Evolutionary conservation across 2,329 filamentous ascomycete genomes (phyloP), one percentile per base, ranked within the genome.

Genomic region (Cephalotrichum gorgonifer): DNA sequence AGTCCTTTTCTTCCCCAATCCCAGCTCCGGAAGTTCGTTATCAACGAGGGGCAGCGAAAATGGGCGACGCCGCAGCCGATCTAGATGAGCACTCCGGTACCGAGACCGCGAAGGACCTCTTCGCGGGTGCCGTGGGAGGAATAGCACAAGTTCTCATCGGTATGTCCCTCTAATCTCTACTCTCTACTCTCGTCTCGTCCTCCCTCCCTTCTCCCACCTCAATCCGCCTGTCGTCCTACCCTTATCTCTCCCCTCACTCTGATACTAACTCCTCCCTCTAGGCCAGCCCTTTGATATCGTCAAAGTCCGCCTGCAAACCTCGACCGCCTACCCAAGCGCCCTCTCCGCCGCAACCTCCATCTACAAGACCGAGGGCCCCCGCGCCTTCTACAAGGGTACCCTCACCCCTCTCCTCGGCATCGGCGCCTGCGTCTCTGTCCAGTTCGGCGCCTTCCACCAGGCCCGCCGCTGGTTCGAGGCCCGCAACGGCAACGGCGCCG

Each of bases 341-440:
- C 68, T 94, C 43, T 76, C 88, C 59, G 88, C 87, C 56, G 93
- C 90, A 7, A 76, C 77, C 47, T 80, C 85, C 54, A 97, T 98
- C 70, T 88, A 88, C 69, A 82, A 80, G 60, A 84, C 88, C 60
- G 93, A 98, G 67, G 93, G 93, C 2, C 76, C 89, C 2, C 70
- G 86, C 12, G 93, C 93, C 50, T 98, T 98, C 74, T 98, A 98
- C 80, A 98, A 98, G 70, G 93, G 93, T 60, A 97, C 93, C 0
- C 75, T 98, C 50, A 97, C 93, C 5, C 93, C 93, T 0, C 76
- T 98, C 50, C 79, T 98, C 50, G 93, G 93, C 56, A 97, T 98
- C 62, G 93, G 93, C 57, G 93, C 93, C 57, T 98, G 93, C 65
- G 90, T 93, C 43, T 96, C 89, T n/a, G 85, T 98, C 59, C 93